Base-by-base conservation (phyloP, 2,329 filamentous ascomycete species). In the Eutypa lata region DNA sequence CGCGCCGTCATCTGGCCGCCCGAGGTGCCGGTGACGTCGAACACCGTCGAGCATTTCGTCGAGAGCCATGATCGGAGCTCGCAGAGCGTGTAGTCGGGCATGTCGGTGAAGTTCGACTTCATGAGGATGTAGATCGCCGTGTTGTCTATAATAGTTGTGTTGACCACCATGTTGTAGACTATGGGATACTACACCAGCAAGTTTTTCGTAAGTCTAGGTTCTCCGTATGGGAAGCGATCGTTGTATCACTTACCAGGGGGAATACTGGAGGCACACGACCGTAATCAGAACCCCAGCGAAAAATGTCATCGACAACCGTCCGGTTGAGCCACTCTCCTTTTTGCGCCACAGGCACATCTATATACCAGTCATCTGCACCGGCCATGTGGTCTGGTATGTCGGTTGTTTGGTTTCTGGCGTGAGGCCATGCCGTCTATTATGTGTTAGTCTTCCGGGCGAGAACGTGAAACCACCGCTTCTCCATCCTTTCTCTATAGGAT, bases 291-390 rank as follows among this genome's bases (percentile, higher is more conserved):
- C 84, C 84, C 82, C 88, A 91, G 10, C 75, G 74, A 61, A 93
- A 93, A 1, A 91, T 71, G 2, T 88, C 79, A 60, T 92, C 88
- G 0, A 90, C 81, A 0, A 73, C 77, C 0, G 84, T 89, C 11
- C 68, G 66, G 55, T 86, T 86, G 1, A 79, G 63, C 67, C 72
- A 84, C 2, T 74, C 62, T 0, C 65, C 48, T 2, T 72, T 62
- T 1, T 62, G 50, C 1, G 61, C 44, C 0, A 50, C 42, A 0
- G 77, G 74, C 0, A 80, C 64, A 2, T 77, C 71, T 0, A 55
- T 50, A 7, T 61, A 46, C 73, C 78, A 81, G 3, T 64, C 68
- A 2, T 50, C 38, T 38, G 60, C 63, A 7, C 69, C 73, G 3
- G 62, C 62, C 18, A 42, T 63, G 61, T 72, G 77, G 43, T 53